A percentile compares a stretch with the other conserved stretches of the same genome.
Conservation (phyloP, 192 early-diverging fungal species). For the Thamnidium elegans region DNA sequence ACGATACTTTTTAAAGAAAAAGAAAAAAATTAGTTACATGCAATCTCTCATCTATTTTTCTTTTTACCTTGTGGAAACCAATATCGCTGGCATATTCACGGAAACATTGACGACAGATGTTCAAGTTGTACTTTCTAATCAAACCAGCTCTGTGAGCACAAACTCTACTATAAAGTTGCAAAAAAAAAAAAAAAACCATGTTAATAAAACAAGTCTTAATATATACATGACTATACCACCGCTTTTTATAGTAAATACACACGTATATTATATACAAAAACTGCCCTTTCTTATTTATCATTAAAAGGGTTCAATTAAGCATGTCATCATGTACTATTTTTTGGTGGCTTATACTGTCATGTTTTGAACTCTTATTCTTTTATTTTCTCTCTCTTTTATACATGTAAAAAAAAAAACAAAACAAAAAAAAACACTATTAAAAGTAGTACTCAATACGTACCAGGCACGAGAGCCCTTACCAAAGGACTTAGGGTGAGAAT, state of each 20-base stretch:
- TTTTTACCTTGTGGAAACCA: conserved; percentile 93
- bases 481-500: conserved; percentile 94
- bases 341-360: conserved; percentile 13
- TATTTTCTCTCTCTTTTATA: background rate
- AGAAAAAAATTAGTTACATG: too few species aligned
- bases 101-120: conserved; percentile 99
- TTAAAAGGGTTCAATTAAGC: background rate
- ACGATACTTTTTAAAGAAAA: too few species aligned
- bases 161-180: conserved; percentile 68
- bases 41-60: too few species aligned
- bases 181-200: background rate
- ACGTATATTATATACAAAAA: background rate
- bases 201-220: background rate
- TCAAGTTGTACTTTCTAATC: conserved; percentile 98
- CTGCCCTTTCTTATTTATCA: background rate
- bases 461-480: conserved; percentile 99
- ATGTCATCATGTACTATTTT: conserved; percentile 6
- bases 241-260: background rate
- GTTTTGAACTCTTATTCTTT: background rate
- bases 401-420: conserved; percentile 4
- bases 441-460: conserved; percentile 43
- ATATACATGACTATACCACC: too few species aligned
- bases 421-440: background rate
- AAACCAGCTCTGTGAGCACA: conserved; percentile 99
- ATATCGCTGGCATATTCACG: conserved; percentile 97